Evolutionary conservation across 768 basidiomycete genomes (phyloP).

Genomic region (Tricholoma terreum): DNA sequence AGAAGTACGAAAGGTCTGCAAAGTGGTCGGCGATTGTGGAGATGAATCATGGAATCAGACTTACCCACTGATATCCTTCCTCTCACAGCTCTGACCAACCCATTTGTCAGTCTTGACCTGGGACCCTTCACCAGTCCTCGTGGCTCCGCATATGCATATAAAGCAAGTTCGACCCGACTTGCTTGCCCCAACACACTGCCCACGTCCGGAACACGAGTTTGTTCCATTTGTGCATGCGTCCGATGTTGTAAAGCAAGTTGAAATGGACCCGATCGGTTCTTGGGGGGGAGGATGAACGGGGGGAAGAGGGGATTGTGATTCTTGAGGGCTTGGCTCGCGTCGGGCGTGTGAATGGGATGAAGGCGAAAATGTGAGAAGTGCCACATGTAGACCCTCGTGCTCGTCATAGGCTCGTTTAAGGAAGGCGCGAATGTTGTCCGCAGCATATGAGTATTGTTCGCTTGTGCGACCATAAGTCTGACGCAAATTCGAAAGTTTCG

Average conservation of each 20-base stretch:
- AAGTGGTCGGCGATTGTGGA: conserved; percentile 7
- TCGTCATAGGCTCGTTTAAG: conserved; percentile 42
- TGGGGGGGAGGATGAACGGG: conserved; percentile 39
- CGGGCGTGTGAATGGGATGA: conserved; percentile 22
- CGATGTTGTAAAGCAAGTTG: conserved; percentile 57
- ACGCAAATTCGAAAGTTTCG: conserved; percentile 47
- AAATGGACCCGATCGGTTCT: conserved; percentile 54
- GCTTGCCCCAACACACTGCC: conserved; percentile 57
- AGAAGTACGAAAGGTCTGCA: conserved; percentile 72
- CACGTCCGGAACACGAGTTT: conserved; percentile 64
- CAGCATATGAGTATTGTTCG: conserved; percentile 50
- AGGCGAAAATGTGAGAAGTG: conserved; percentile 49
- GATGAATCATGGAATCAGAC: conserved; percentile 25
- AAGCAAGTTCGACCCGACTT: conserved; percentile 58
- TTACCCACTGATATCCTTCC: conserved; percentile 77
- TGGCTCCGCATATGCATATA: conserved; percentile 49
- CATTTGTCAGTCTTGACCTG: conserved; percentile 61
- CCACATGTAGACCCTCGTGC: conserved; percentile 40
- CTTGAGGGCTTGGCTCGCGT: conserved; percentile 38
- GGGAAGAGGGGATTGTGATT: conserved; percentile 48
- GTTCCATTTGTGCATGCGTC: conserved; percentile 63
- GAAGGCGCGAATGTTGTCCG: conserved; percentile 43
- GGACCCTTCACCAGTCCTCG: conserved; percentile 46
- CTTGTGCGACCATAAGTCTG: conserved; percentile 46
- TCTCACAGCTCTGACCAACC: conserved; percentile 76